phyloP scores from a whole-genome alignment of 2,329 filamentous ascomycete species.

The Fusarium coffeatum region DNA sequence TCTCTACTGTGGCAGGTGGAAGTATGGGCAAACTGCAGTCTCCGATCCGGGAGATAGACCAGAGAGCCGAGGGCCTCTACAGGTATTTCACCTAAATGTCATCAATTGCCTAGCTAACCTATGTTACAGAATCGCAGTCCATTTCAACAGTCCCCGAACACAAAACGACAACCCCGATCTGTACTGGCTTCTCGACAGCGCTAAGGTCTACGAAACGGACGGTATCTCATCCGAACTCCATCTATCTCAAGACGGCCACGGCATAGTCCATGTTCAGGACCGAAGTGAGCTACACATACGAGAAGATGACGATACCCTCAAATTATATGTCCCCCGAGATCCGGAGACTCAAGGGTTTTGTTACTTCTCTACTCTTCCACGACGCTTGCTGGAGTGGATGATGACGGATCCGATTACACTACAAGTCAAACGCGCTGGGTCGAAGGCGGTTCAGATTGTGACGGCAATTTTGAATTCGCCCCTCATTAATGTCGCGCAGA shows the following conservation, averaged over 20 bases:
- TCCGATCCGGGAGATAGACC: constrained; percentile 44
- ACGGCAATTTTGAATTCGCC: constrained; percentile 30
- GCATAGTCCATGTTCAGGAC: constrained; percentile 30
- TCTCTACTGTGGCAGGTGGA: constrained; percentile 44
- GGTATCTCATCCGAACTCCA: constrained; percentile 46
- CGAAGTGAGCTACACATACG: constrained; percentile 47
- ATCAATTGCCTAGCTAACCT: neutral
- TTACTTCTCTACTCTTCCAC: constrained; percentile 46
- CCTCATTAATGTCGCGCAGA: constrained; percentile 28
- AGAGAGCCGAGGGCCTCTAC: constrained; percentile 49
- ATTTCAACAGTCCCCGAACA: constrained; percentile 38
- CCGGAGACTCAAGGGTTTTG: constrained; percentile 45
- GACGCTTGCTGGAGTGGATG: constrained; percentile 50
- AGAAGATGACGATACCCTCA: constrained; percentile 37
- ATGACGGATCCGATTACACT: constrained; percentile 47
- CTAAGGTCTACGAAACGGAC: constrained; percentile 48
- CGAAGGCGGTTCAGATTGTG: constrained; percentile 24
- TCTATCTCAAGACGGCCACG: constrained; percentile 45
- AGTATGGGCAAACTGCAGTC: constrained; percentile 34
- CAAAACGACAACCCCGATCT: constrained; percentile 8
- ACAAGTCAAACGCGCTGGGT: neutral
- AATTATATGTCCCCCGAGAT: constrained; percentile 50
- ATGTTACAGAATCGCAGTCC: constrained; percentile 33
- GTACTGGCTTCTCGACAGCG: constrained; percentile 20
- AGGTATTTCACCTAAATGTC: constrained; percentile 39